Conservation (phyloP, 2,329 filamentous ascomycete species). For the Paecilomyces variotii region DNA sequence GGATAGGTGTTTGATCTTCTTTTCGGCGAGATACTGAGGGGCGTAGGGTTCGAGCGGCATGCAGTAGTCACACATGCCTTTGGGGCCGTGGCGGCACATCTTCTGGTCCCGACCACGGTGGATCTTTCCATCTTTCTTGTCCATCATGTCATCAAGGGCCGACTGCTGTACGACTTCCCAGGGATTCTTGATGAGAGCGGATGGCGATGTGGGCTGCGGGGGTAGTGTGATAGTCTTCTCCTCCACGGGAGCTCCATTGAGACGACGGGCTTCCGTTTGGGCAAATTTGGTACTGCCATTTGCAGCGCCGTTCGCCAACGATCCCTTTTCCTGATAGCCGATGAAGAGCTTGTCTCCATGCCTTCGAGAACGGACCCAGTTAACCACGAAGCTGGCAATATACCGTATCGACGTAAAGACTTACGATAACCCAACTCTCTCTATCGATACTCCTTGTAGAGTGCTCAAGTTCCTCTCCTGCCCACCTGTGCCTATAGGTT, state of each 20-base stretch:
- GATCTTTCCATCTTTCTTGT: constrained; percentile 87
- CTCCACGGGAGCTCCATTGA: constrained; percentile 29
- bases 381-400: not conserved
- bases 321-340: constrained; percentile 58
- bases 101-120: constrained; percentile 62
- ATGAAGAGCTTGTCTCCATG: constrained; percentile 91
- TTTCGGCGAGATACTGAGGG: constrained; percentile 77
- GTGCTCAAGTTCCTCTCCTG: constrained; percentile 46
- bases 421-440: constrained; percentile 51
- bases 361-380: constrained; percentile 34
- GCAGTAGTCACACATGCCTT: constrained; percentile 99
- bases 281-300: constrained; percentile 16
- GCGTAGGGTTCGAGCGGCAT: constrained; percentile 95
- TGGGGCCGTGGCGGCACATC: constrained; percentile 92
- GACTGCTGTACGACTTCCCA: constrained; percentile 93
- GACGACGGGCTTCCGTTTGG: constrained; percentile 20
- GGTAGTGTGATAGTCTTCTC: constrained; percentile 57
- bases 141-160: constrained; percentile 73
- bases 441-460: constrained; percentile 48
- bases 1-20: constrained; percentile 97
- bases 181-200: constrained; percentile 66
- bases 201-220: constrained; percentile 49
- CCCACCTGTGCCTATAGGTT: constrained; percentile 48
- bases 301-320: constrained; percentile 43
- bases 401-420: constrained; percentile 9